Evolutionary conservation across 2,329 filamentous ascomycete species (phyloP).

Genomic region (Monilinia aucupariae): DNA sequence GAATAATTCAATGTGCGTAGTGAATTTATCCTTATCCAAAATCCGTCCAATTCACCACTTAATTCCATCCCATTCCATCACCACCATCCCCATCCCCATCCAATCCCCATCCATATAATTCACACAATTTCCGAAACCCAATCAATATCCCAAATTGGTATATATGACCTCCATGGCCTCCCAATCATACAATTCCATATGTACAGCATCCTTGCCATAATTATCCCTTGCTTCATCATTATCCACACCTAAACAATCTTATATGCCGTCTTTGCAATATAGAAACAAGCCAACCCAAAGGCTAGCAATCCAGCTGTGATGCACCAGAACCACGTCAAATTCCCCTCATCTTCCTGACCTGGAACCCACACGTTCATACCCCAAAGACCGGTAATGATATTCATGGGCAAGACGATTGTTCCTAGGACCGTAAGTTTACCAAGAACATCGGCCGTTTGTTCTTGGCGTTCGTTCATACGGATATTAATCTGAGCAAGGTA

Average conservation of each 20-base stretch:
- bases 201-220: neutral
- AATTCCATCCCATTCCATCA: neutral
- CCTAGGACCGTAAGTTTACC: slow-evolving; percentile 92
- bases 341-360: slow-evolving; percentile 75
- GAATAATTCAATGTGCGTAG: neutral
- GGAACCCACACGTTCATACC: slow-evolving; percentile 98
- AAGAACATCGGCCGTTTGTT: slow-evolving; percentile 90
- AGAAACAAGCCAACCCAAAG: slow-evolving; percentile 73
- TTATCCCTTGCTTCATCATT: neutral
- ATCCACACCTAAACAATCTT: slow-evolving; percentile 29
- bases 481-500: slow-evolving; percentile 99
- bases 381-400: slow-evolving; percentile 97
- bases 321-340: slow-evolving; percentile 68
- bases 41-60: neutral
- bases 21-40: slow-evolving; percentile 4
- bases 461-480: slow-evolving; percentile 94
- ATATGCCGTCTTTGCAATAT: slow-evolving; percentile 34
- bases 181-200: neutral
- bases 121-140: neutral
- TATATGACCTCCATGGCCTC: neutral
- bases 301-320: slow-evolving; percentile 68
- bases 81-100: no score
- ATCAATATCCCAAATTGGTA: neutral
- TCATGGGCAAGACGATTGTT: slow-evolving; percentile 97
- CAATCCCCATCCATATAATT: neutral